Conservation (phyloP, 148 eudicot genomes). For the Camellia sinensis region DNA sequence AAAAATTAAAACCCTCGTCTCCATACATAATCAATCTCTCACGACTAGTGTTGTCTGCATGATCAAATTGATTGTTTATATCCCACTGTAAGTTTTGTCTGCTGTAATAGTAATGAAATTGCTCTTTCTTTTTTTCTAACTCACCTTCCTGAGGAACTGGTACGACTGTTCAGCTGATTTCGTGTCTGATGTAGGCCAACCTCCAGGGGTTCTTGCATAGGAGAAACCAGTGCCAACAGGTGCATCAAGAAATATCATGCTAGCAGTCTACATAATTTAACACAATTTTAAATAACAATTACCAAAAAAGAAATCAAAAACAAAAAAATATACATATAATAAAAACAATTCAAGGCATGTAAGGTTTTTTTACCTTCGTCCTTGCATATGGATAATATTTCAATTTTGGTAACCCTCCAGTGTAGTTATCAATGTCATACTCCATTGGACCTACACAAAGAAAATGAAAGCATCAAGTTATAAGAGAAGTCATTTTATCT, state of each 20-base stretch:
- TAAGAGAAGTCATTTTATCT: too few relatives aligned
- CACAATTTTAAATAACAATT: not conserved
- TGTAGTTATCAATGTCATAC: slow-evolving; percentile 20
- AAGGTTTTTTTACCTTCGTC: slow-evolving; percentile 21
- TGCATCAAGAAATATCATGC: slow-evolving; percentile 33
- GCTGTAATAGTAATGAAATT: not conserved
- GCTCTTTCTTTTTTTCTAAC: not conserved
- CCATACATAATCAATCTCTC: too few relatives aligned
- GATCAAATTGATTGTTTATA: too few relatives aligned
- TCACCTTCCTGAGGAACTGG: slow-evolving; percentile 29
- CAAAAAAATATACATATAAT: not conserved
- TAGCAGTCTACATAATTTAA: slow-evolving; percentile 21
- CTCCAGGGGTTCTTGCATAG: slow-evolving; percentile 23
- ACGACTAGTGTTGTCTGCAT: too few relatives aligned
- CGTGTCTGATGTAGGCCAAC: slow-evolving; percentile 23
- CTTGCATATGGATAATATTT: slow-evolving; percentile 26
- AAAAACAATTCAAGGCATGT: too few relatives aligned
- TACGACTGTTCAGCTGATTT: slow-evolving; percentile 24
- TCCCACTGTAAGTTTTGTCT: not conserved
- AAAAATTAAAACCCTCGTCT: too few relatives aligned
- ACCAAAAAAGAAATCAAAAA: not conserved
- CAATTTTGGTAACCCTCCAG: slow-evolving; percentile 21
- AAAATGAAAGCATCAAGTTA: not conserved
- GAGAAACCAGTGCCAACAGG: slow-evolving; percentile 41
- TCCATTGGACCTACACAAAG: slow-evolving; percentile 20